Conservation (phyloP, 192 early-diverging fungal genomes). For the Chytriomyces sp. region DNA sequence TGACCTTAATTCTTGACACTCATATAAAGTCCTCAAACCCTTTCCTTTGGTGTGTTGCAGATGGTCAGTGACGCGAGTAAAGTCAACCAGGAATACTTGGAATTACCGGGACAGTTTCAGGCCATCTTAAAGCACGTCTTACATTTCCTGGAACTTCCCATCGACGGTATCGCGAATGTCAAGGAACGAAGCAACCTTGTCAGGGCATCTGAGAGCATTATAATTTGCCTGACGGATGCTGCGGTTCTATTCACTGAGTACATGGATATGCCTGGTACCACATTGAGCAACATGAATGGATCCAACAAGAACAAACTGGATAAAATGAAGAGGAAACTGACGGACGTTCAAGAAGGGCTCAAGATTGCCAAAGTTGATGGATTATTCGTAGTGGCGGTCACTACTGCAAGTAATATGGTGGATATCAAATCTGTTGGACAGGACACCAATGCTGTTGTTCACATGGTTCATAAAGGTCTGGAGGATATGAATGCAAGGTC, state of each 20-base stretch:
- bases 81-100: background rate
- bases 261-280: background rate
- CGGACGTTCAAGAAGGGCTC: background rate
- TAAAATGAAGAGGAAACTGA: background rate
- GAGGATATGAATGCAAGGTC: no score
- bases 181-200: background rate
- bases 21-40: background rate
- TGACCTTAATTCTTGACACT: background rate
- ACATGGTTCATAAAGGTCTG: no score
- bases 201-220: background rate
- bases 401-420: background rate
- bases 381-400: background rate
- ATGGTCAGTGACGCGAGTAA: background rate
- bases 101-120: background rate
- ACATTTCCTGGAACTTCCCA: background rate
- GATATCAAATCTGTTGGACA: no score
- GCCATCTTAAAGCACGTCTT: background rate
- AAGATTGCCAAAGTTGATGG: background rate
- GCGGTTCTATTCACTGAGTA: background rate
- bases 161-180: background rate
- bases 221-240: background rate
- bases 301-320: background rate
- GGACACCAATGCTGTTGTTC: no score
- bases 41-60: background rate
- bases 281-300: background rate